Conservation (phyloP, 1,284 basidiomycete species). For the Cryptococcus sp. region DNA sequence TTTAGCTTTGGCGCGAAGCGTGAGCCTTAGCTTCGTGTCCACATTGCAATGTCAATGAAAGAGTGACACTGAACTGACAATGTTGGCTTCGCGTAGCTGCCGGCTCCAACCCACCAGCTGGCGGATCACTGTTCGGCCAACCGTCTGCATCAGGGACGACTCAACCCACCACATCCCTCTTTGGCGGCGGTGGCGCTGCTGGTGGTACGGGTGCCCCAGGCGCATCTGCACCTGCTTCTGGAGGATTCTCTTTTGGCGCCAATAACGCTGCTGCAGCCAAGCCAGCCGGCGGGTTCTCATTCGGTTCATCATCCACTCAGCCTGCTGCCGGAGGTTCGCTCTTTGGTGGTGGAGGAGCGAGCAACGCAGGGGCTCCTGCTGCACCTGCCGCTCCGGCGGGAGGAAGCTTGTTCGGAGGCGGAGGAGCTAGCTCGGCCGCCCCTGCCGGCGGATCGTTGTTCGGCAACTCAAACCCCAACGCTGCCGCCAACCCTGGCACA, state of each 20-base stretch:
- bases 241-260: constrained; percentile 24
- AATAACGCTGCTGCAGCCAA: constrained; percentile 8
- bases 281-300: constrained; percentile 10
- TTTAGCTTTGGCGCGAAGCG: constrained; percentile 26
- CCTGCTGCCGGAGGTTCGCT: constrained; percentile 11
- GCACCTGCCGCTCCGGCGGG: constrained; percentile 19
- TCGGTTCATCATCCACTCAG: constrained; percentile 7
- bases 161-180: constrained; percentile 22
- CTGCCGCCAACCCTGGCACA: not conserved
- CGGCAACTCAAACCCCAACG: constrained; percentile 20
- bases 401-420: constrained; percentile 18
- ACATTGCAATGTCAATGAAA: not conserved
- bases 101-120: constrained; percentile 15
- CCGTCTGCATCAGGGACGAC: constrained; percentile 19
- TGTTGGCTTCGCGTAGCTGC: constrained; percentile 4
- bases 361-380: constrained; percentile 6
- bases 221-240: constrained; percentile 8
- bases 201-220: constrained; percentile 13
- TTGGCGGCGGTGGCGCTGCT: constrained; percentile 21
- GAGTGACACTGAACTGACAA: not conserved
- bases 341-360: constrained; percentile 15
- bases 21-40: constrained; percentile 5
- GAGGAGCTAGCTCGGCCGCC: not conserved
- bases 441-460: constrained; percentile 34
- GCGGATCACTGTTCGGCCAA: constrained; percentile 33